Percentiles rank a stretch among this genome's conserved stretches.
These are phyloP conservation scores for Pyrenophora graminea DNA, from an alignment of 2,329 filamentous ascomycete species.

Conservation along the genomic window DNA sequence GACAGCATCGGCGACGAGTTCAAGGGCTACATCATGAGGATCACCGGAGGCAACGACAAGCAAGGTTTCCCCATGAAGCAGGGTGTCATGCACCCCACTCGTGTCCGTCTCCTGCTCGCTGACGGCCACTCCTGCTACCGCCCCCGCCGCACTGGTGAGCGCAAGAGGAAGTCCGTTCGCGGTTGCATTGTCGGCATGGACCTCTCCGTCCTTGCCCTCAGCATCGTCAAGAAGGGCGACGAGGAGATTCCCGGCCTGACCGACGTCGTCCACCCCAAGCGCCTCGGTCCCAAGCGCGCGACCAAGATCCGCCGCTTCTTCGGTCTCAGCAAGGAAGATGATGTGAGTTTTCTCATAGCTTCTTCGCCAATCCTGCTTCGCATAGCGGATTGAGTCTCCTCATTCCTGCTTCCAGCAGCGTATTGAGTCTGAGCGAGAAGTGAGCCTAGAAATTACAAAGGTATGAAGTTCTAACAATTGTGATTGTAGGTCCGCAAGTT, in stretches of 20 bases:
- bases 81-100: constrained; percentile 97
- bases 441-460: constrained; percentile 12
- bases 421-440: constrained; percentile 53
- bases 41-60: constrained; percentile 99
- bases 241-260: constrained; percentile 91
- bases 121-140: constrained; percentile 99
- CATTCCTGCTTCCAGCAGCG: constrained; percentile 47
- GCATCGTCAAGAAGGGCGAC: constrained; percentile 98
- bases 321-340: constrained; percentile 99
- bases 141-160: constrained; percentile 94
- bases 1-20: constrained; percentile 98
- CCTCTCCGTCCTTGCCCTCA: constrained; percentile 89
- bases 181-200: constrained; percentile 98
- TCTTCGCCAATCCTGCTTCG: constrained; percentile 64
- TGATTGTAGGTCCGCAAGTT: constrained; percentile 89
- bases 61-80: constrained; percentile 99
- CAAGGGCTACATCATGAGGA: constrained; percentile 99
- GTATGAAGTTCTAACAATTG: constrained; percentile 25
- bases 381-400: constrained; percentile 60
- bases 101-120: constrained; percentile 94
- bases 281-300: constrained; percentile 98
- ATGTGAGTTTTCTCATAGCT: constrained; percentile 79
- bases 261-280: constrained; percentile 98
- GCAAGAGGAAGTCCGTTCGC: constrained; percentile 98
- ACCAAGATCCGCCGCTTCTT: constrained; percentile 99